phyloP scores from a whole-genome alignment of 1,139 yeast genomes.

The Suhomyces bolitotheri region DNA sequence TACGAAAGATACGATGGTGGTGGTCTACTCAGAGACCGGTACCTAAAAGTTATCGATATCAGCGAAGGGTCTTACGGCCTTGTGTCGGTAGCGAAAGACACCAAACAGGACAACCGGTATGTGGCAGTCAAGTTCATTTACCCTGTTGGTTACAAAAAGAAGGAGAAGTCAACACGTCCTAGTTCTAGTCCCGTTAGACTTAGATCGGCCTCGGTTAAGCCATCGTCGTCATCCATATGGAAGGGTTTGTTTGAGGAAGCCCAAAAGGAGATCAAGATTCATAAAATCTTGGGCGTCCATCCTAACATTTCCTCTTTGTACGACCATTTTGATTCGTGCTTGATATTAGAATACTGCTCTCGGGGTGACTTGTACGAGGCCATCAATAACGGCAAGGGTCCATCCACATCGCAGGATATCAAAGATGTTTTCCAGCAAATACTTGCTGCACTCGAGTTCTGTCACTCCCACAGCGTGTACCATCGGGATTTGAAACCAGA shows the following conservation, averaged over 20 bases:
- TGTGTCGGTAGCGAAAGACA: conserved; percentile 84
- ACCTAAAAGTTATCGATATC: conserved; percentile 70
- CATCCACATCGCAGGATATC: conserved; percentile 71
- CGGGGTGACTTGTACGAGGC: conserved; percentile 95
- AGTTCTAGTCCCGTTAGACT: conserved; percentile 43
- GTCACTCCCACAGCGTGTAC: conserved; percentile 71
- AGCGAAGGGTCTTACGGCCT: conserved; percentile 94
- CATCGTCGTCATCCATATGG: conserved; percentile 28
- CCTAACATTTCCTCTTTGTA: conserved; percentile 64
- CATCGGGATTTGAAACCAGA: conserved; percentile 93
- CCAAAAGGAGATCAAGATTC: conserved; percentile 74
- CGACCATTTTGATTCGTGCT: conserved; percentile 78
- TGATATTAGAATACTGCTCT: conserved; percentile 83
- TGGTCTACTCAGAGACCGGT: conserved; percentile 59
- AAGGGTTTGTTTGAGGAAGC: conserved; percentile 60
- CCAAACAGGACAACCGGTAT: conserved; percentile 45
- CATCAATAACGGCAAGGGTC: conserved; percentile 78
- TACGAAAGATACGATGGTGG: conserved; percentile 62
- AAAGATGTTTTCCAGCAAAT: conserved; percentile 76
- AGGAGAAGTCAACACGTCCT: conserved; percentile 26
- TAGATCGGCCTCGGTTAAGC: conserved; percentile 15
- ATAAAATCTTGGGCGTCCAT: conserved; percentile 64
- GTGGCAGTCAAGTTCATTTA: conserved; percentile 86
- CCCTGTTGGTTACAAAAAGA: conserved; percentile 43
- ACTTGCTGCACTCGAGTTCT: conserved; percentile 73